phyloP scores from a whole-genome alignment of 2,329 filamentous ascomycete species.

The Rhexocercosporidium sp. region DNA sequence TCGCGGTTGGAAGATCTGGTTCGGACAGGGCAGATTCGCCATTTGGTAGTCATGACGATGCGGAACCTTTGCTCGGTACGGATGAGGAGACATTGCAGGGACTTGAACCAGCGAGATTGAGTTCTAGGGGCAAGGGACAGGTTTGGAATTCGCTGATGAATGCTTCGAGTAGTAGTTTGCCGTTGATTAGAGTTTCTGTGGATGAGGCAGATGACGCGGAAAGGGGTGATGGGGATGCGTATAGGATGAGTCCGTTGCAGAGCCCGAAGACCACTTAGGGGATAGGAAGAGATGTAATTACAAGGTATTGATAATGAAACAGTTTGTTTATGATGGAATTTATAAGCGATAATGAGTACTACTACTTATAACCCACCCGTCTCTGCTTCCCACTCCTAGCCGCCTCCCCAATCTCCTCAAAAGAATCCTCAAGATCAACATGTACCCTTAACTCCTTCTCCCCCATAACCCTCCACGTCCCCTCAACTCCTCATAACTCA shows the following conservation, averaged over 20 bases:
- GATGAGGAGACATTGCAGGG: background rate
- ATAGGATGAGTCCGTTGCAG: background rate
- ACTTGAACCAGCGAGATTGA: background rate
- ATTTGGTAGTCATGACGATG: background rate
- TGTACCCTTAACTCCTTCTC: constrained; percentile 67
- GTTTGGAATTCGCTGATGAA: background rate
- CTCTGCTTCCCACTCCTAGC: constrained; percentile 6
- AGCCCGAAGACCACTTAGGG: background rate
- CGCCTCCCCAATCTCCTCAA: constrained; percentile 34
- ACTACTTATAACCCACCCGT: background rate
- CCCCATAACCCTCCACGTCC: constrained; percentile 59
- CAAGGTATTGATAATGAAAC: background rate
- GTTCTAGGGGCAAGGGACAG: background rate
- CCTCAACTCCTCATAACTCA: constrained; percentile 52
- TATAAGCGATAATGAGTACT: background rate
- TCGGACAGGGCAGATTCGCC: background rate
- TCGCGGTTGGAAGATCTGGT: background rate
- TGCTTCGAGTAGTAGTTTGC: background rate
- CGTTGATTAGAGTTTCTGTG: background rate
- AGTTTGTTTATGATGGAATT: background rate
- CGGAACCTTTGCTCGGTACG: background rate
- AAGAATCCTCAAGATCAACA: constrained; percentile 54
- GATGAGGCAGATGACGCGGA: background rate
- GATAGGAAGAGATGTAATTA: background rate
- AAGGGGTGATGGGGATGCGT: background rate